Evolutionary conservation across 208 protist species (phyloP).

Genomic region (Acanthamoeba divionensis): DNA sequence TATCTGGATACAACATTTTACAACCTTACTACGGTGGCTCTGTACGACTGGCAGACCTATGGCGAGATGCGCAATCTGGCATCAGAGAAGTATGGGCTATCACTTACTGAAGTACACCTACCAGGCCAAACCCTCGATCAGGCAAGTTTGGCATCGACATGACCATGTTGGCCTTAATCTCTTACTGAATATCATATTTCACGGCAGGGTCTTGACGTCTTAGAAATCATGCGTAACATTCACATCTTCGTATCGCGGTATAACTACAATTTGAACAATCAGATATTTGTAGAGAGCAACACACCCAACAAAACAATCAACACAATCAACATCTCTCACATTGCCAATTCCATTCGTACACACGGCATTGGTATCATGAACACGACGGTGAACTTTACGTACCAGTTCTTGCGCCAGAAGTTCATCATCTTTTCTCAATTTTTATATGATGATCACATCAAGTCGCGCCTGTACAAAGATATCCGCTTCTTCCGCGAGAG

Average conservation of each 20-base stretch:
- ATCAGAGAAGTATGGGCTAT: slow-evolving; percentile 87
- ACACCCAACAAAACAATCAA: slow-evolving; percentile 90
- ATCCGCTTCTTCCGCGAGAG: slow-evolving; percentile 76
- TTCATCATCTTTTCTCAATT: slow-evolving; percentile 94
- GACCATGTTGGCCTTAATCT: background rate
- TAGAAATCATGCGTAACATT: slow-evolving; percentile 96
- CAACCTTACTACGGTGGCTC: slow-evolving; percentile 92
- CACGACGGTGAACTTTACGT: slow-evolving; percentile 94
- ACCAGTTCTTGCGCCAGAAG: slow-evolving; percentile 92
- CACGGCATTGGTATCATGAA: slow-evolving; percentile 97
- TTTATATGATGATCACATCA: slow-evolving; percentile 95
- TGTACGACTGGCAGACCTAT: slow-evolving; percentile 94
- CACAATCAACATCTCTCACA: slow-evolving; percentile 93
- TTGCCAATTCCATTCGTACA: slow-evolving; percentile 95
- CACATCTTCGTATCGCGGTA: slow-evolving; percentile 94
- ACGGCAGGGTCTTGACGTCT: slow-evolving; percentile 88
- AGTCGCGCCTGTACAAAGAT: slow-evolving; percentile 79
- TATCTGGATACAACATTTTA: slow-evolving; percentile 95
- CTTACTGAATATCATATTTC: background rate
- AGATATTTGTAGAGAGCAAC: slow-evolving; percentile 92
- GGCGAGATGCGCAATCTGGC: slow-evolving; percentile 94
- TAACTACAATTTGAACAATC: slow-evolving; percentile 96
- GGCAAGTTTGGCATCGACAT: slow-evolving; percentile 53
- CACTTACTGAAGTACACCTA: slow-evolving; percentile 87
- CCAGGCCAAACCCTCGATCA: slow-evolving; percentile 91